Conservation (phyloP, 1,284 basidiomycete genomes). For the Trametes polyzona region DNA sequence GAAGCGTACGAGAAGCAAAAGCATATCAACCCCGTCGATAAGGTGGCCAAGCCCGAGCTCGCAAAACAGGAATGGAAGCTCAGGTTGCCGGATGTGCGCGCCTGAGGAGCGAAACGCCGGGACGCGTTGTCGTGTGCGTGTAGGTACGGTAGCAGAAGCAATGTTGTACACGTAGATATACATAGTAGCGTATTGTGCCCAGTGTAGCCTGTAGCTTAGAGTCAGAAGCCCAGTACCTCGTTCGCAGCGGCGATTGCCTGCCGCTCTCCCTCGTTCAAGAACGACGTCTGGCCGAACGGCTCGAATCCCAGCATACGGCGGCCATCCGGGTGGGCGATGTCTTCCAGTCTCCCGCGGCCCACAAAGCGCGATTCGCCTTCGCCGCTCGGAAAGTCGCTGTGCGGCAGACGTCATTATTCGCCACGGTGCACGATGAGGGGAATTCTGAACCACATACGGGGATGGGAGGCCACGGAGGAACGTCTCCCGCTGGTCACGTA, state of each 20-base stretch:
- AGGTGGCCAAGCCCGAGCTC: slow-evolving; percentile 61
- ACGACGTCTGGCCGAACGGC: slow-evolving; percentile 31
- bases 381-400: slow-evolving; percentile 76
- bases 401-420: neutral
- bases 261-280: slow-evolving; percentile 26
- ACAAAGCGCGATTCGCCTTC: slow-evolving; percentile 65
- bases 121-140: neutral
- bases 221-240: slow-evolving; percentile 25
- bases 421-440: neutral
- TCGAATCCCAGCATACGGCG: slow-evolving; percentile 41
- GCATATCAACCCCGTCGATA: slow-evolving; percentile 56
- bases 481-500: slow-evolving; percentile 58
- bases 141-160: neutral
- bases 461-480: slow-evolving; percentile 63
- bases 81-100: slow-evolving; percentile 37
- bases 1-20: slow-evolving; percentile 57
- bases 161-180: slow-evolving; percentile 16
- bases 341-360: slow-evolving; percentile 48
- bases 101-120: neutral
- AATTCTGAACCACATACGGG: slow-evolving; percentile 45
- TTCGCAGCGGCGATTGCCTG: slow-evolving; percentile 31
- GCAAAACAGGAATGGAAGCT: slow-evolving; percentile 53
- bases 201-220: slow-evolving; percentile 2
- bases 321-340: slow-evolving; percentile 45
- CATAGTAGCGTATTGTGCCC: neutral